Base-by-base conservation (phyloP, 2,329 filamentous ascomycete species). In the Fusarium sp. region DNA sequence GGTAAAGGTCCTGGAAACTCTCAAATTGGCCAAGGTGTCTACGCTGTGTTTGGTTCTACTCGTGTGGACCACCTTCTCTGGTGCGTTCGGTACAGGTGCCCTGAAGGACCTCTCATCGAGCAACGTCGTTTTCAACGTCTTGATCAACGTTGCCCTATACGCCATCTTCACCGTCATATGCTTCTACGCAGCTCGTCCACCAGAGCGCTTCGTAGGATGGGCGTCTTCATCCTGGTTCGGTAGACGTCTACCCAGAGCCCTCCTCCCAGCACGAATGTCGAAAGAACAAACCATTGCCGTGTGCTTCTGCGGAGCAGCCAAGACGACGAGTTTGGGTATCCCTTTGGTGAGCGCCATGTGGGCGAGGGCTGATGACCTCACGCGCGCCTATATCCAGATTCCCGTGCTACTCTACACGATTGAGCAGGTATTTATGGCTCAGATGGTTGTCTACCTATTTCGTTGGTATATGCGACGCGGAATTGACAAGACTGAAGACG, bases 281-380 rank as follows among this genome's bases (percentile, higher is more conserved):
- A 87, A 87, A 40, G 87, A 89, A 67, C 90, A 93, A 75, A 89
- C 92, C 0, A 88, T 94, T 59, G 91, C 93, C 0, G 89, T 93
- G 16, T 93, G 92, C 75, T 94, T 94, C 80, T 93, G 92, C 76
- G 91, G 90, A 29, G 91, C 92, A 0, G 92, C 92, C 16, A 94
- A 94, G 81, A 93, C 92, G 4, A 91, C 92, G 2, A 91, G 89
- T 4, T 85, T 94, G 66, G 92, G 92, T 0, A 92, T 94, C 9
- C 92, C 92, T 0, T 79, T 94, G 31, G 87, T 90, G 60, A 89
- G 89, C 35, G 89, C 92, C 67, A 93, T 94, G 89, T 94, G 91
- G 85, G 83, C 84, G 16, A 85, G 88, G 16, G 82, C 89, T 11
- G 86, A 87, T 72, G 81, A 89, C 50, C 81, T 88, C 42, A 86